phyloP scores from a whole-genome alignment of 1,139 yeast genomes.

The Pichia sp. region DNA sequence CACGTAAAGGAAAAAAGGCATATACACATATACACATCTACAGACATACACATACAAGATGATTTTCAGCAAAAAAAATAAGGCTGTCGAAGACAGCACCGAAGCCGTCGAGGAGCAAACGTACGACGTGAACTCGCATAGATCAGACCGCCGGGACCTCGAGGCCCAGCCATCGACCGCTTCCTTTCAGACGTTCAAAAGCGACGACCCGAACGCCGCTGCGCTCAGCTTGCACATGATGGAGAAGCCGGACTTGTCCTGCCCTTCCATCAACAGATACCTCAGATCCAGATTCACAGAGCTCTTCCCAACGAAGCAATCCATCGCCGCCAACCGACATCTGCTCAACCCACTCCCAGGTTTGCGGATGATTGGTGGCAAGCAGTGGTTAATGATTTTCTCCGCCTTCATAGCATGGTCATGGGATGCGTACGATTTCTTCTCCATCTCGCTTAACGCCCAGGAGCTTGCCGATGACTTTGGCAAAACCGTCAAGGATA shows the following conservation, averaged over 20 bases:
- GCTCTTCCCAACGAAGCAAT: conserved; percentile 38
- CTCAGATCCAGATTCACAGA: conserved; percentile 40
- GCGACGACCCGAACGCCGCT: conserved; percentile 8
- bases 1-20: too few relatives aligned
- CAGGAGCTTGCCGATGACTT: conserved; percentile 52
- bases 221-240: conserved; percentile 7
- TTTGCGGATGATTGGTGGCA: conserved; percentile 40
- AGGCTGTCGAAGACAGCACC: not conserved
- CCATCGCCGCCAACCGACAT: conserved; percentile 29
- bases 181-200: conserved; percentile 18
- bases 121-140: not conserved
- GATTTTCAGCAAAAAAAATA: not conserved
- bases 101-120: not conserved
- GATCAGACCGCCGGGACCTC: not conserved
- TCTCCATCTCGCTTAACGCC: conserved; percentile 62
- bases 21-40: not conserved
- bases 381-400: conserved; percentile 59
- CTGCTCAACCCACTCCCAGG: conserved; percentile 53
- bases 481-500: conserved; percentile 44
- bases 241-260: conserved; percentile 30
- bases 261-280: conserved; percentile 34
- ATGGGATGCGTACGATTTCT: conserved; percentile 77
- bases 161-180: conserved; percentile 8
- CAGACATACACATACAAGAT: not conserved
- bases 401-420: conserved; percentile 73